Evolutionary conservation across 2,329 filamentous ascomycete genomes (phyloP), one percentile per base, ranked within the genome.

Genomic region (Xylaria hypoxylon): DNA sequence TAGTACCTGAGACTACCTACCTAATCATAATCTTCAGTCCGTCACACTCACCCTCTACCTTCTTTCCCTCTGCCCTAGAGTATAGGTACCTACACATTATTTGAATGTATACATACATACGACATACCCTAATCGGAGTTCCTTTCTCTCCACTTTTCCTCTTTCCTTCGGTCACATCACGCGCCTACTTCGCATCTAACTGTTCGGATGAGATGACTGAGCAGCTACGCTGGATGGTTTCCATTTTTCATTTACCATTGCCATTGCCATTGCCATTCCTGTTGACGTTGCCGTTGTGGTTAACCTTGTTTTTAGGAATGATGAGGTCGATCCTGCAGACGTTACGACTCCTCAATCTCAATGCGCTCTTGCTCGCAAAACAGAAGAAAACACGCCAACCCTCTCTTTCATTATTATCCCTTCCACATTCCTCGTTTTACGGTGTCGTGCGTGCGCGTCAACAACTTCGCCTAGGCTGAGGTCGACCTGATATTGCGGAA

Each of bases 131-230:
- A 38, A 33, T 50, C 19, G 31, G 6, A 5, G 3, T 28, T 33
- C 7, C 31, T 5, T 24, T 22, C 22, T 44, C 47, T 44, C 47
- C 47, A 52, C 58, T 44, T 52, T 52, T 52, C 47, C n/a, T 11
- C 33, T 52, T 52, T 52, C 47, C n/a, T 11, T 44, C 26, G 19
- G n/a, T n/a, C 19, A 31, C 57, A 22, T 17, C 44, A 11, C 10
- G 42, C 28, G n/a, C 47, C 35, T 52, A 11, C 38, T 22, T 24
- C 35, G n/a, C 28, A 44, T 52, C n/a, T 42, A 38, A 24, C n/a
- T 7, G 10, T 26, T 19, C 15, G 42, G 17, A 26, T 33, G 38
- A n/a, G 6, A 15, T 8, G 42, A n/a, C 45, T 22, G 24, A 35
- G 57, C 15, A 42, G 28, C 13, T 26, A 10, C 26, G 15, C 42